Base-by-base conservation (phyloP, 495 filamentous ascomycete genomes). In the Trichoderma virens region DNA sequence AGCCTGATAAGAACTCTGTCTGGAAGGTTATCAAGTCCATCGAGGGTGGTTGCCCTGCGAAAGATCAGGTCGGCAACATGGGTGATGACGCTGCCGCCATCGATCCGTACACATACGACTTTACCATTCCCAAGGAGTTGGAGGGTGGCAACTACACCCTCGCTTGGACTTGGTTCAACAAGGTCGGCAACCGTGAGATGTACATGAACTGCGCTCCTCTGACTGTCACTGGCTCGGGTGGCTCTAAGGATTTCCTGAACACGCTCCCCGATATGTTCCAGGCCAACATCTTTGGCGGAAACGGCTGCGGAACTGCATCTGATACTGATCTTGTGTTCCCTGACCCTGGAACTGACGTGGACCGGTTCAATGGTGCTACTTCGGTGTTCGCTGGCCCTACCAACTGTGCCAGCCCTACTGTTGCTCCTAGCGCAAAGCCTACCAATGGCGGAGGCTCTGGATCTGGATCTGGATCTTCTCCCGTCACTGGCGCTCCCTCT, bases 181-280 rank as follows among this genome's bases (percentile, higher is more conserved):
- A 87, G 67, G 72, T 92, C 62, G 91, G 91, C 60, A 91, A 92
- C 77, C 84, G 91, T 25, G 93, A 97, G 73, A 91, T 95, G 85
- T 96, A 96, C 80, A 96, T 95, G 92, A 92, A 93, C 82, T 97
- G 93, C 66, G 89, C 88, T 4, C 83, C 89, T 23, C 81, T 93
- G 59, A 85, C 80, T 5, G 83, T 96, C 67, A 77, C 75, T 1
- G 70, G 72, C 28, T 82, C 82, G 39, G 74, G 76, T 0, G 80
- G 80, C 5, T 85, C 83, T 60, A 64, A 79, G 65, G 35, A 76
- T 31, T 78, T 80, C 65, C 82, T 81, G 67, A 77, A 82, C 66
- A 76, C 73, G 31, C 87, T 92, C 25, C 93, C 93, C 1, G 78
- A 87, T 63, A 90, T 97, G 89, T 85, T 95, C 59, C 82, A 88